Evolutionary conservation across 2,329 filamentous ascomycete species (phyloP).

Genomic region (Sordariomycetes sp.): DNA sequence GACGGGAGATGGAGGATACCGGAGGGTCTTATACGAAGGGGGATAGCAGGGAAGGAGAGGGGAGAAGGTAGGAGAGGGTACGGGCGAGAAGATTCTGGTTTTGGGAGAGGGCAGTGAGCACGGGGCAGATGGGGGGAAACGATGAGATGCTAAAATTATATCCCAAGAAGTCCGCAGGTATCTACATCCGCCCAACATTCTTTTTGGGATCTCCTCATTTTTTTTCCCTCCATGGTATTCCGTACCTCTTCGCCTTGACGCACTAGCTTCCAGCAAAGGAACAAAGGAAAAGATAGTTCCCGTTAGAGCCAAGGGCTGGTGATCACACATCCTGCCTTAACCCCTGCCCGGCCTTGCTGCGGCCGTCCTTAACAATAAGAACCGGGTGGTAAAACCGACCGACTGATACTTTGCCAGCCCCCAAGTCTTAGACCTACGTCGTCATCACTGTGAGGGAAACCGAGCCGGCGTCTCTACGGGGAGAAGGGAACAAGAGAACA

Average conservation of each 20-base stretch:
- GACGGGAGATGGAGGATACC: neutral
- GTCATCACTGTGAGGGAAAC: neutral
- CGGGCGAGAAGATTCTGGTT: neutral
- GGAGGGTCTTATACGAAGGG: neutral
- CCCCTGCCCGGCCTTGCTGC: neutral
- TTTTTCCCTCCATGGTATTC: neutral
- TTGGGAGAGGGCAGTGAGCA: neutral
- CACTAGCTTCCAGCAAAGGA: neutral
- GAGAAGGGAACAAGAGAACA: neutral
- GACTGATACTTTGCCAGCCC: neutral
- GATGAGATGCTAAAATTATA: neutral
- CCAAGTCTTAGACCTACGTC: constrained; percentile 1
- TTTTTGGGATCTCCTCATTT: no score
- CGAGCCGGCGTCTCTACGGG: neutral
- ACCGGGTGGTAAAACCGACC: neutral
- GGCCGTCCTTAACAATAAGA: neutral
- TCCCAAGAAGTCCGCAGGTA: neutral
- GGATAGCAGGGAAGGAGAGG: neutral
- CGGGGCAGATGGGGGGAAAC: neutral
- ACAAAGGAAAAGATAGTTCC: neutral
- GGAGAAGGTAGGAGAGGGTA: neutral
- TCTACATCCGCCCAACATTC: neutral
- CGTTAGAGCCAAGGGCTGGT: neutral
- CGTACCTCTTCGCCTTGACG: neutral
- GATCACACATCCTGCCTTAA: neutral